Conservation (phyloP, 768 basidiomycete species). For the Lactarius evosmus region DNA sequence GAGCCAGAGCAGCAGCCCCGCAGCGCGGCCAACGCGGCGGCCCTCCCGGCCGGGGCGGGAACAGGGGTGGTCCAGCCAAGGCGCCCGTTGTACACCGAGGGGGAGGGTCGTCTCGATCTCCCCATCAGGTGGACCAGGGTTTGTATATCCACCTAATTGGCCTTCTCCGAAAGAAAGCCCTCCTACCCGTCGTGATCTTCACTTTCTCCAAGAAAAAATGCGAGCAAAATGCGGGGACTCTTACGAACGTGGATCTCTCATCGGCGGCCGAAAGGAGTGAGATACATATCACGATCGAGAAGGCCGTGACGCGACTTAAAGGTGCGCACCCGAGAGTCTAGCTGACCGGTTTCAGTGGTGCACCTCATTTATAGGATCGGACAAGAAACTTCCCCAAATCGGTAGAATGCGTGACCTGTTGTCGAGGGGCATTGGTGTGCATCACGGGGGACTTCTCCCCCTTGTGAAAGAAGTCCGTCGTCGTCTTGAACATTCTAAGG, state of each 20-base stretch:
- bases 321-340: conserved; percentile 44
- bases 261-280: conserved; percentile 93
- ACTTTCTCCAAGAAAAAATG: conserved; percentile 96
- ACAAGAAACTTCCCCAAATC: conserved; percentile 92
- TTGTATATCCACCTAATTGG: conserved; percentile 91
- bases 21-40: conserved; percentile 47
- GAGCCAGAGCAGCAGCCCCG: conserved; percentile 68
- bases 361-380: conserved; percentile 56
- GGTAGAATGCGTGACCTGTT: conserved; percentile 84
- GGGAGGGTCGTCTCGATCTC: conserved; percentile 46
- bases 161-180: conserved; percentile 75
- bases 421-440: conserved; percentile 91
- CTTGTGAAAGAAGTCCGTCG: conserved; percentile 87
- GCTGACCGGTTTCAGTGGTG: background rate
- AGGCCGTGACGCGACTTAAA: conserved; percentile 86
- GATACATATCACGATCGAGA: conserved; percentile 91
- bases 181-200: conserved; percentile 94
- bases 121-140: conserved; percentile 81
- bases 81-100: conserved; percentile 39
- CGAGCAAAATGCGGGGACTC: conserved; percentile 90
- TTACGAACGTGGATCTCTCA: conserved; percentile 86
- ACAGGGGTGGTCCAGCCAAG: conserved; percentile 34
- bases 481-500: background rate
- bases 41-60: conserved; percentile 45
- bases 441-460: conserved; percentile 94